Percentiles rank a stretch among this genome's conserved stretches.
Conservation (phyloP, 202 grass and related monocot genomes). For the Bolboschoenoplectus hybrid region DNA sequence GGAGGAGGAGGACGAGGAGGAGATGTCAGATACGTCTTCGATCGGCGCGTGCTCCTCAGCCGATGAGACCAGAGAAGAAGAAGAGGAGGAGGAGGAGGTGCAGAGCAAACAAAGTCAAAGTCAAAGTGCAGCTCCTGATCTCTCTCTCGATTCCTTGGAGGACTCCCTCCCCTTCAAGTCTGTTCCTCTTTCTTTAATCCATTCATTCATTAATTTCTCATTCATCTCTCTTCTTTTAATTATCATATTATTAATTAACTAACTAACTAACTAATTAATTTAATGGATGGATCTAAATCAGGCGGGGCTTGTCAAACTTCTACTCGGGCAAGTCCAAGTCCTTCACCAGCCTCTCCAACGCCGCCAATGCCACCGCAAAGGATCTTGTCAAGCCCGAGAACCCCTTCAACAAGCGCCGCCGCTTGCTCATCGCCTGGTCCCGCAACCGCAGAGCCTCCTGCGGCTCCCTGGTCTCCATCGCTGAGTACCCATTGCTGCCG, state of each 20-base stretch:
- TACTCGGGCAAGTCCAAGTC: slow-evolving; percentile 89
- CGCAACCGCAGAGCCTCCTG: slow-evolving; percentile 58
- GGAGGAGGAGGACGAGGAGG: slow-evolving; percentile 29
- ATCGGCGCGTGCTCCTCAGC: slow-evolving; percentile 62
- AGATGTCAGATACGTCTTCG: slow-evolving; percentile 67
- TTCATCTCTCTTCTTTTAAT: not conserved
- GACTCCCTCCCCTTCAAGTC: slow-evolving; percentile 75
- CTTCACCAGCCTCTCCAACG: slow-evolving; percentile 67
- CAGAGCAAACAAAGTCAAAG: slow-evolving; percentile 28
- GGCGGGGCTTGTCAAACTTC: slow-evolving; percentile 79
- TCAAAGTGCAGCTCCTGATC: slow-evolving; percentile 28
- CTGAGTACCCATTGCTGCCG: slow-evolving; percentile 10
- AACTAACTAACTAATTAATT: too few relatives aligned
- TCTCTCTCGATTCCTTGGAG: slow-evolving; percentile 65
- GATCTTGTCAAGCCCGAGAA: slow-evolving; percentile 91
- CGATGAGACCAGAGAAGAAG: slow-evolving; percentile 14
- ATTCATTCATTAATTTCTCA: not conserved
- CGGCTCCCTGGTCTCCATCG: slow-evolving; percentile 53
- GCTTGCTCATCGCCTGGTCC: slow-evolving; percentile 55
- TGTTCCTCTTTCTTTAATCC: too few relatives aligned
- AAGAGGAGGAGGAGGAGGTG: slow-evolving; percentile 44
- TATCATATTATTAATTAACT: not conserved
- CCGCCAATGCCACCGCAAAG: slow-evolving; percentile 46
- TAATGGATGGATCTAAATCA: not conserved
- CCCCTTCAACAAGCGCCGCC: slow-evolving; percentile 86